Conservation (phyloP, 2,329 filamentous ascomycete genomes). For the Epichloe gansuensis region DNA sequence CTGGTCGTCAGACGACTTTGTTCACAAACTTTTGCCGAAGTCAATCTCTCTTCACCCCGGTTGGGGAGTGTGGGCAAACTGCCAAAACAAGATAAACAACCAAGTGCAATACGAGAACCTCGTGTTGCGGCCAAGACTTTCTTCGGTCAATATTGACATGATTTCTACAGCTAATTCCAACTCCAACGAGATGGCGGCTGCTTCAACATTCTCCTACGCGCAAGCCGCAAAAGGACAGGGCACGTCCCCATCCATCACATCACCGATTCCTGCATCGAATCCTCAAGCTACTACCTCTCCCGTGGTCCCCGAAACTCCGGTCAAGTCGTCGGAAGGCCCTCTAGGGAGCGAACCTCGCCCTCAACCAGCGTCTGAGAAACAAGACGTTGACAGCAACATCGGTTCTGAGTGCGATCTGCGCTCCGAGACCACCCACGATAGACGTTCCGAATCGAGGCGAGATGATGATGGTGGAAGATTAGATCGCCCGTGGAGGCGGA, state of each 20-base stretch:
- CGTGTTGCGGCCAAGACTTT: background rate
- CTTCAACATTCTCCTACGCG: conserved; percentile 76
- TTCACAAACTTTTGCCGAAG: conserved; percentile 1
- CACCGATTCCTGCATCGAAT: conserved; percentile 13
- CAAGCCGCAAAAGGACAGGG: conserved; percentile 81
- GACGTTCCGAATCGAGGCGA: conserved; percentile 20
- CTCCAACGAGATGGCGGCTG: conserved; percentile 34
- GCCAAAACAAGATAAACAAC: background rate
- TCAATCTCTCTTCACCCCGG: conserved; percentile 6
- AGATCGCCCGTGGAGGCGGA: conserved; percentile 28
- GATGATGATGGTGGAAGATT: conserved; percentile 26
- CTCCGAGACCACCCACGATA: conserved; percentile 22
- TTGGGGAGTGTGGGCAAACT: conserved; percentile 9
- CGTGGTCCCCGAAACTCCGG: conserved; percentile 13
- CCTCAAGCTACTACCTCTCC: conserved; percentile 15
- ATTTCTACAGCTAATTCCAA: conserved; percentile 15
- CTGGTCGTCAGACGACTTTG: conserved; percentile 1
- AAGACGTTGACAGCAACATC: conserved; percentile 20
- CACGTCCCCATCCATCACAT: conserved; percentile 19
- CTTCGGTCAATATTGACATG: conserved; percentile 5
- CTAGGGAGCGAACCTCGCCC: conserved; percentile 13
- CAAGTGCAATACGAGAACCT: conserved; percentile 3
- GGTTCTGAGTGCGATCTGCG: conserved; percentile 25
- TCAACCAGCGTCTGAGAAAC: conserved; percentile 17
- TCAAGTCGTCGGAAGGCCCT: conserved; percentile 14